Base-by-base conservation (phyloP, 176 grass and related monocot genomes). In the Lolium perenne region DNA sequence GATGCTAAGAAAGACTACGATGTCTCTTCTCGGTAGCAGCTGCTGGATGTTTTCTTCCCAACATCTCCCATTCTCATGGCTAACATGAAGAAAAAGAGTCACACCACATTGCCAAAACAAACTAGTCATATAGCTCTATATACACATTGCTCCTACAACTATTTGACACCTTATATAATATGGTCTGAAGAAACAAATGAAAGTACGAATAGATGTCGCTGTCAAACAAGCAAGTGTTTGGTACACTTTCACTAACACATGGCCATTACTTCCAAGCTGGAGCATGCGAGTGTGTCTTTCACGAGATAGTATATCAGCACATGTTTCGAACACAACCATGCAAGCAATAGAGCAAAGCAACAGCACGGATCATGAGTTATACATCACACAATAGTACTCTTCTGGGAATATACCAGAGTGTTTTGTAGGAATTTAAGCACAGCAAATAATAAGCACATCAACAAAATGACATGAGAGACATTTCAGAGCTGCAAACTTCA, bases 291-390 rank as follows among this genome's bases (percentile, higher is more conserved):
- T 46, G 47, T 46, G 20, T 67, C 1, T 68, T 85, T 87, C 68
- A 18, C 7, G 15, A 76, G 14, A 65, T 53, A 53, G 1, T 32
- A 87, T 76, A 67, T 53, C 58, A 76, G 8, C 71, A 56, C 14
- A 35, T 4, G 53, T 32, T 16, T 69, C 22, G 10, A 35, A 68
- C 38, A 89, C 16, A 67, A 66, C 5, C 47, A 80, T 71, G 43
- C 43, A 73, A 47, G 70, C 70, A 47, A 48, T 48, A 48, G 70
- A 26, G 51, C 18, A 79, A 79, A 58, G 22, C n/a, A 62, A 82
- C 47, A 70, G 65, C 51, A 69, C 40, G 14, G 46, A 29, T 38
- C 70, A 77, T 57, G 80, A 59, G 38, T 64, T 20, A 75, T 59
- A 73, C 45, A 64, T 65, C 79, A 69, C 41, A 43, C 41, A 43